phyloP scores from a whole-genome alignment of 1,284 basidiomycete genomes.

The Exobasidium cylindrosporum region DNA sequence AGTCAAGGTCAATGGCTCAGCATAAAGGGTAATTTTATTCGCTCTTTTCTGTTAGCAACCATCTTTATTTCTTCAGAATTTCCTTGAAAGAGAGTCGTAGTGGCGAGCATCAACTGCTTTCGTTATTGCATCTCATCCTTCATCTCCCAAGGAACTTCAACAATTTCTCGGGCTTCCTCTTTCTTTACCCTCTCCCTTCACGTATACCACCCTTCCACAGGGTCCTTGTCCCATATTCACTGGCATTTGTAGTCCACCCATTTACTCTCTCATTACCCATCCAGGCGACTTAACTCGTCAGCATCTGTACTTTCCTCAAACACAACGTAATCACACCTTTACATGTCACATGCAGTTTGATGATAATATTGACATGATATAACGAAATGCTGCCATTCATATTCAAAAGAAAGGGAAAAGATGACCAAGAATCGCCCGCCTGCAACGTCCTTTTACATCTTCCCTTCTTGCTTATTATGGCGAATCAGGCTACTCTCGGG shows the following conservation, averaged over 20 bases:
- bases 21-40: background rate
- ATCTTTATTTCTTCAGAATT: background rate
- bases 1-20: background rate
- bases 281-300: background rate
- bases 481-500: conserved; percentile 36
- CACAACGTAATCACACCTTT: too few species aligned
- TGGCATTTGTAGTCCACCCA: background rate
- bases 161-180: background rate
- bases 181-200: too few species aligned
- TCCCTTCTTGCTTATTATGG: conserved; percentile 4
- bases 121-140: background rate
- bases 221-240: background rate
- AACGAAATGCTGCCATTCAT: too few species aligned
- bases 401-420: too few species aligned
- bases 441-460: too few species aligned
- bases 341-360: too few species aligned
- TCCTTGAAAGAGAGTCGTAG: background rate
- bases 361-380: too few species aligned
- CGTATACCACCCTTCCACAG: background rate
- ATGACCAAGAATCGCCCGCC: too few species aligned
- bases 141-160: background rate
- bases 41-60: background rate
- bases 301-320: too few species aligned
- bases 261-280: background rate
- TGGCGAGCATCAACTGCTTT: conserved; percentile 5